Evolutionary conservation across 495 filamentous ascomycete genomes (phyloP).

Genomic region (Aspergillus asperescens): DNA sequence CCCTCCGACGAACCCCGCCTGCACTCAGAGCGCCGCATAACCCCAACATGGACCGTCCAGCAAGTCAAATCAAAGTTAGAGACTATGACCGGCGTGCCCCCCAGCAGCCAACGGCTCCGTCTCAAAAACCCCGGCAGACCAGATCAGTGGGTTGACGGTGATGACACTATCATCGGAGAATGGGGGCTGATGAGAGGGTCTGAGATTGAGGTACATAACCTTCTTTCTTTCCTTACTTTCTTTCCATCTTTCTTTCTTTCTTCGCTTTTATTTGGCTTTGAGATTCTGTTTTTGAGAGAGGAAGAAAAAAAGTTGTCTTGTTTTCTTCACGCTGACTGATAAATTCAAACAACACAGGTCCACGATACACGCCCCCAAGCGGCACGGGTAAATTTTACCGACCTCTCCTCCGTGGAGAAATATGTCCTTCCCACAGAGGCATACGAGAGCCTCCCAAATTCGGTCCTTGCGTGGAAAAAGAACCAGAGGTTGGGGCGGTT

Average conservation of each 20-base stretch:
- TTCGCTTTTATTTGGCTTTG: not conserved
- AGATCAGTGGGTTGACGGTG: constrained; percentile 38
- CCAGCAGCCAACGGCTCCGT: constrained; percentile 64
- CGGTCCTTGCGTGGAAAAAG: constrained; percentile 91
- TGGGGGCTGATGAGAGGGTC: constrained; percentile 39
- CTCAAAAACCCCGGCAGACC: constrained; percentile 36
- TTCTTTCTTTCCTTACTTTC: not conserved
- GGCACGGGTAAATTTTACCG: constrained; percentile 69
- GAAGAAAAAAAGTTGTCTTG: not conserved
- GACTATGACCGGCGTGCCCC: constrained; percentile 87
- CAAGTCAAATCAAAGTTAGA: constrained; percentile 87
- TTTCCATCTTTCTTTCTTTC: constrained; percentile 6
- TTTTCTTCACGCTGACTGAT: not conserved
- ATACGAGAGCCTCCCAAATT: constrained; percentile 78
- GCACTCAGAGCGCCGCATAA: constrained; percentile 78
- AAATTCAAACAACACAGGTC: constrained; percentile 55
- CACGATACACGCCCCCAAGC: constrained; percentile 69
- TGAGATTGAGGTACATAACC: constrained; percentile 38
- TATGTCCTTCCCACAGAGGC: constrained; percentile 74
- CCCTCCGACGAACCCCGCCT: constrained; percentile 66
- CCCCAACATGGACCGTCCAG: constrained; percentile 84
- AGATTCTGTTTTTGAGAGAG: too few species aligned
- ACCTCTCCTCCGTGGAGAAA: constrained; percentile 75
- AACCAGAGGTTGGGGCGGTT: constrained; percentile 88
- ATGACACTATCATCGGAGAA: constrained; percentile 32